Percentiles rank a stretch among this genome's conserved stretches.
Evolutionary conservation across 1,284 basidiomycete genomes (phyloP).

Genomic region (Moesziomyces aphidis): DNA sequence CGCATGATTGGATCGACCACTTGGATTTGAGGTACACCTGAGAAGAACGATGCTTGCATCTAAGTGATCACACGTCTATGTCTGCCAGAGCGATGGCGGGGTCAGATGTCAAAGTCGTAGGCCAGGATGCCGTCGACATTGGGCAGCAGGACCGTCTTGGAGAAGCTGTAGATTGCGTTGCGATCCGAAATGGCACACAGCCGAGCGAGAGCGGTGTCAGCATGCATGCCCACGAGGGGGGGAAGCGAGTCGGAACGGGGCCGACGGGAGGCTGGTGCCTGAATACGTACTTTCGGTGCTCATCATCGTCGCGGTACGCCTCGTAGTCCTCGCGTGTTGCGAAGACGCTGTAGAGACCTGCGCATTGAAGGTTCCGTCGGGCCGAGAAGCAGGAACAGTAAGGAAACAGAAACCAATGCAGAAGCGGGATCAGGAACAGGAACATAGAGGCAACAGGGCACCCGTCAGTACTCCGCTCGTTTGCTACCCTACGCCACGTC

Average conservation of each 20-base stretch:
- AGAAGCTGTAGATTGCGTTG: conserved; percentile 39
- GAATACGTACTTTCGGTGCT: conserved; percentile 59
- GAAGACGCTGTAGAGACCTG: conserved; percentile 58
- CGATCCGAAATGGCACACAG: neutral
- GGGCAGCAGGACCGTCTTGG: conserved; percentile 55
- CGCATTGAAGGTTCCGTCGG: neutral
- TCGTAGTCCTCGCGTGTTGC: conserved; percentile 51
- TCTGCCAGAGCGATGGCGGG: neutral
- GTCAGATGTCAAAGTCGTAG: conserved; percentile 58
- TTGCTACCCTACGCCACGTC: neutral
- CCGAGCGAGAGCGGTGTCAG: conserved; percentile 11
- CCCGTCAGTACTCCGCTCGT: neutral
- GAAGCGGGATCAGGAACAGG: neutral
- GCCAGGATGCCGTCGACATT: conserved; percentile 58
- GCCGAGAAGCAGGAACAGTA: conserved; percentile 2
- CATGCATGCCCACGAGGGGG: neutral
- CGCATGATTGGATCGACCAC: neutral
- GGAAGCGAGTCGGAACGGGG: conserved; percentile 7
- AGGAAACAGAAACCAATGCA: conserved; percentile 1
- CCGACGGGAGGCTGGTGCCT: neutral
- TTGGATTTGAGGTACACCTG: neutral
- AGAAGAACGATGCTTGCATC: neutral
- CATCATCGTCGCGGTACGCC: conserved; percentile 59
- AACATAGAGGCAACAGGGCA: neutral
- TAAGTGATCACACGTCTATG: neutral